These are phyloP conservation scores for Tolypocladium cylindrosporum DNA, from an alignment of 2,329 filamentous ascomycete genomes.

Conservation along the genomic window DNA sequence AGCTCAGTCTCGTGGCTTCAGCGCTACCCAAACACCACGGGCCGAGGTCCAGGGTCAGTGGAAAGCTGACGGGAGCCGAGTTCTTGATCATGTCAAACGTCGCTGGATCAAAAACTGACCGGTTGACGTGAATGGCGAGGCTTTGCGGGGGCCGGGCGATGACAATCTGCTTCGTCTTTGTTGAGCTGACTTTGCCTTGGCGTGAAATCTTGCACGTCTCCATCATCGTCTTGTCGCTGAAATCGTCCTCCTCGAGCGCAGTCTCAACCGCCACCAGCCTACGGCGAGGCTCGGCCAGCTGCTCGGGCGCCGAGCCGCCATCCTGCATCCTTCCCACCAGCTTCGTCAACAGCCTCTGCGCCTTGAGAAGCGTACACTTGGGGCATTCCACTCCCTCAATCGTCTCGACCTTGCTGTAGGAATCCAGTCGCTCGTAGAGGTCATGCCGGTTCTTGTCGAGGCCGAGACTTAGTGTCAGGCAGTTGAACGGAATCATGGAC, in stretches of 20 bases:
- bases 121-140: constrained; percentile 79
- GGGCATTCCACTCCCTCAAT: constrained; percentile 87
- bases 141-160: constrained; percentile 74
- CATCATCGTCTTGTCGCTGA: constrained; percentile 56
- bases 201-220: constrained; percentile 56
- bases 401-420: constrained; percentile 73
- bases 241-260: constrained; percentile 71
- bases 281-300: constrained; percentile 37
- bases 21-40: constrained; percentile 73
- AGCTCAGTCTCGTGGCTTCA: constrained; percentile 8
- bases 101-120: constrained; percentile 79
- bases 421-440: constrained; percentile 69
- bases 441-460: constrained; percentile 51
- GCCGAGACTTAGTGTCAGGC: constrained; percentile 76
- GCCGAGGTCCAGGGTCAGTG: constrained; percentile 61
- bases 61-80: constrained; percentile 67
- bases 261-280: constrained; percentile 57
- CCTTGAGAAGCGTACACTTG: constrained; percentile 72
- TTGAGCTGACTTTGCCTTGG: constrained; percentile 61
- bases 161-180: constrained; percentile 83
- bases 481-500: constrained; percentile 88
- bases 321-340: constrained; percentile 32
- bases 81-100: constrained; percentile 81
- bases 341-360: constrained; percentile 34
- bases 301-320: constrained; percentile 30